Percentiles rank a stretch among this genome's conserved stretches.
These are phyloP conservation scores for Penicillium palitans DNA, from an alignment of 2,329 filamentous ascomycete genomes.

Conservation along the genomic window DNA sequence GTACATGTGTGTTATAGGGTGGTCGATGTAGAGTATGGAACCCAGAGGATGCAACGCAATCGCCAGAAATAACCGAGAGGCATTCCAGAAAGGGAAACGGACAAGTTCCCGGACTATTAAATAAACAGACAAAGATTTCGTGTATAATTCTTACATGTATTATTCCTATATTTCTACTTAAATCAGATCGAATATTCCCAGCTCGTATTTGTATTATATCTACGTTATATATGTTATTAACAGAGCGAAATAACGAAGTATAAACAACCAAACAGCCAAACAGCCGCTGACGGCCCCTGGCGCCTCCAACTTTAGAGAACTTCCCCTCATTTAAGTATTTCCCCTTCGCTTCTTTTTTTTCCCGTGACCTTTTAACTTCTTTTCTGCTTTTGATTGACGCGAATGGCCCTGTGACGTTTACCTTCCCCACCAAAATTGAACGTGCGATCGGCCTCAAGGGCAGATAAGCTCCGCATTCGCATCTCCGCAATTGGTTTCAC, in stretches of 20 bases:
- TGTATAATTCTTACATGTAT: not conserved
- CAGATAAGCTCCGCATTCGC: conserved; percentile 34
- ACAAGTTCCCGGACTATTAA: not conserved
- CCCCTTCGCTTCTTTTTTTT: conserved; percentile 2
- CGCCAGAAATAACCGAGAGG: not conserved
- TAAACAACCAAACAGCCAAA: not conserved
- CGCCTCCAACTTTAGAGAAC: conserved; percentile 19
- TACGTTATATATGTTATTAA: too few species aligned
- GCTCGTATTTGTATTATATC: not conserved
- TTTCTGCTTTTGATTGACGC: not conserved
- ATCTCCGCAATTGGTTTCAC: conserved; percentile 30
- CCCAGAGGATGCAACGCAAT: not conserved
- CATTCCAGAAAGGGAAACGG: not conserved
- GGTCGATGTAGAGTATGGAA: not conserved
- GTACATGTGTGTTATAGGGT: not conserved
- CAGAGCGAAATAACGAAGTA: too few species aligned
- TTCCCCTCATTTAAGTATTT: conserved; percentile 29
- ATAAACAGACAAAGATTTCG: not conserved
- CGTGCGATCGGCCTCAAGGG: conserved; percentile 28
- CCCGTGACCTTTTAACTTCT: not conserved
- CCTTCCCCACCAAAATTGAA: conserved; percentile 21
- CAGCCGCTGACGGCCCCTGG: conserved; percentile 19
- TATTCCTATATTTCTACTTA: not conserved
- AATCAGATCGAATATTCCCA: not conserved
- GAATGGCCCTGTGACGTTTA: conserved; percentile 21